These are phyloP conservation scores for Rosellinia necatrix DNA, from an alignment of 2,329 filamentous ascomycete species.

Conservation along the genomic window DNA sequence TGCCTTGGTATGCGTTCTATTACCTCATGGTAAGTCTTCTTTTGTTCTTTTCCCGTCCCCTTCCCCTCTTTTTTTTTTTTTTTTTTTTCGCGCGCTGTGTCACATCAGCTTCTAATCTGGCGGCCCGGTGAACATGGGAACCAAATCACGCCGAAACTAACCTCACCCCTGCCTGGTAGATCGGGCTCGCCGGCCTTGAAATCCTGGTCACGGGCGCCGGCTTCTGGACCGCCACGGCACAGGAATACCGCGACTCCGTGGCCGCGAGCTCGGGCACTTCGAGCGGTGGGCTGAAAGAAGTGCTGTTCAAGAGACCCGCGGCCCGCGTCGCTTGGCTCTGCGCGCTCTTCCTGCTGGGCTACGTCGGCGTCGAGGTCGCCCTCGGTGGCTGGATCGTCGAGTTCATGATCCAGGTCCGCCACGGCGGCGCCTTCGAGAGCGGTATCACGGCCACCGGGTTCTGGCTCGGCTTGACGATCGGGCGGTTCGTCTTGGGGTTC, in stretches of 20 bases:
- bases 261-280: constrained; percentile 32
- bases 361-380: constrained; percentile 76
- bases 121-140: too few relatives aligned
- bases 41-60: neutral
- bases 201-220: constrained; percentile 51
- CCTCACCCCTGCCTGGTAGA: constrained; percentile 39
- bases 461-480: constrained; percentile 79
- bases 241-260: constrained; percentile 53
- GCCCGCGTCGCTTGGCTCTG: constrained; percentile 70
- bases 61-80: neutral
- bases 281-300: constrained; percentile 40
- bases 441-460: constrained; percentile 80
- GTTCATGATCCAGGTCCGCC: constrained; percentile 78
- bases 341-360: constrained; percentile 73
- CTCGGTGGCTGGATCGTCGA: constrained; percentile 83
- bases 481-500: constrained; percentile 72
- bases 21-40: constrained; percentile 72
- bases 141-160: too few relatives aligned
- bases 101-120: too few relatives aligned
- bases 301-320: constrained; percentile 49
- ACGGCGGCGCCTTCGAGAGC: constrained; percentile 68
- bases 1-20: constrained; percentile 75
- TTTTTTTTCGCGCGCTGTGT: too few relatives aligned
- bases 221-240: constrained; percentile 64
- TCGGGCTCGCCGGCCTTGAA: constrained; percentile 60